phyloP scores from a whole-genome alignment of 1,284 basidiomycete genomes.

The Fomitopsis schrenkii region DNA sequence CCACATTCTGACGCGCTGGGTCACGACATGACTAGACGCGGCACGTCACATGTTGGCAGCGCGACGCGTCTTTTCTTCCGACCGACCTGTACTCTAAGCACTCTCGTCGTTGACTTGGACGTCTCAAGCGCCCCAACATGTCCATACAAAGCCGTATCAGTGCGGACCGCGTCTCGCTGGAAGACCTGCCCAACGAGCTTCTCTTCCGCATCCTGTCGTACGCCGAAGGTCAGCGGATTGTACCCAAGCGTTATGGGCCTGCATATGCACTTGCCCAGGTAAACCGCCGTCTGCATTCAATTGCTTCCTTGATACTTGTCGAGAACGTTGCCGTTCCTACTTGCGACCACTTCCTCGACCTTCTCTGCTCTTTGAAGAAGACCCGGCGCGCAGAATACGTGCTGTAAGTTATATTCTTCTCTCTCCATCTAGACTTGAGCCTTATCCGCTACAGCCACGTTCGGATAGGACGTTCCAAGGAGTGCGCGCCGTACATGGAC shows the following conservation, averaged over 20 bases:
- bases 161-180: background rate
- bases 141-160: background rate
- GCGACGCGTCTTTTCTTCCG: background rate
- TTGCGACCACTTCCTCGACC: background rate
- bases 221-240: background rate
- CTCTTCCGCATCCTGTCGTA: conserved; percentile 8
- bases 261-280: conserved; percentile 5
- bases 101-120: background rate
- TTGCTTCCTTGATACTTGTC: conserved; percentile 1
- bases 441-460: background rate
- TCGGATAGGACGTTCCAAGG: background rate
- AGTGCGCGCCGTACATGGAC: background rate
- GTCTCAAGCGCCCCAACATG: background rate
- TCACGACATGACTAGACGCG: background rate
- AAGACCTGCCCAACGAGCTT: conserved; percentile 7
- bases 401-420: background rate
- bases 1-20: background rate
- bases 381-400: background rate
- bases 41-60: background rate
- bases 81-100: background rate
- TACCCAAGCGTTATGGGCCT: background rate
- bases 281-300: conserved; percentile 3
- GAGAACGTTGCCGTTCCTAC: conserved; percentile 1
- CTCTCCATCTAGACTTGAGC: background rate
- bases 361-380: background rate